A percentile compares a stretch with the other conserved stretches of the same genome.
Evolutionary conservation across 768 basidiomycete genomes (phyloP).

Genomic region (Hortiboletus campestris): DNA sequence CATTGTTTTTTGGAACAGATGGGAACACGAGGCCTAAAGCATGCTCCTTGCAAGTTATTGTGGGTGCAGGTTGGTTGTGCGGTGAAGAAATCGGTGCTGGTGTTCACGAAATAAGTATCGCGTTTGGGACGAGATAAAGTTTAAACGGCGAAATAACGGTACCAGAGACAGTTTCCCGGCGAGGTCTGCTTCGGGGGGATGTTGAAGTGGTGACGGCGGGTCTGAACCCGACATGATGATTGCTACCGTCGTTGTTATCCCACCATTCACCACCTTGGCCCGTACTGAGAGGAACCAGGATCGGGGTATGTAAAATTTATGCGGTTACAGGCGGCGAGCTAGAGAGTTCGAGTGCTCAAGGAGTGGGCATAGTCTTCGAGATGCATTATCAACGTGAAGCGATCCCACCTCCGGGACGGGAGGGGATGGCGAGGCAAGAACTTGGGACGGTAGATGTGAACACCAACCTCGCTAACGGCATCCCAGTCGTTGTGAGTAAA

Average conservation of each 20-base stretch:
- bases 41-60: slow-evolving; percentile 13
- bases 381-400: slow-evolving; percentile 59
- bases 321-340: slow-evolving; percentile 57
- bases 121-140: background rate
- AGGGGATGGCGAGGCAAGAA: slow-evolving; percentile 10
- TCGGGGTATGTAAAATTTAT: slow-evolving; percentile 21
- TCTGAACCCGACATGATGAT: slow-evolving; percentile 76
- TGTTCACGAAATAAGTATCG: background rate
- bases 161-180: slow-evolving; percentile 26
- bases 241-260: slow-evolving; percentile 83
- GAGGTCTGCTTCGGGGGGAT: background rate
- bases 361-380: slow-evolving; percentile 66
- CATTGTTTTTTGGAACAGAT: background rate
- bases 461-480: slow-evolving; percentile 82
- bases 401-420: slow-evolving; percentile 43
- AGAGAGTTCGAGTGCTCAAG: slow-evolving; percentile 53
- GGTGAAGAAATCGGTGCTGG: slow-evolving; percentile 9
- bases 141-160: background rate
- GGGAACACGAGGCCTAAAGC: slow-evolving; percentile 5
- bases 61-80: background rate
- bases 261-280: slow-evolving; percentile 75
- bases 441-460: slow-evolving; percentile 36
- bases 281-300: slow-evolving; percentile 21
- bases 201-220: background rate
- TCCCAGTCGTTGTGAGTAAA: slow-evolving; percentile 96